phyloP scores from a whole-genome alignment of 768 basidiomycete species.

The Xerocomellus intermedius region DNA sequence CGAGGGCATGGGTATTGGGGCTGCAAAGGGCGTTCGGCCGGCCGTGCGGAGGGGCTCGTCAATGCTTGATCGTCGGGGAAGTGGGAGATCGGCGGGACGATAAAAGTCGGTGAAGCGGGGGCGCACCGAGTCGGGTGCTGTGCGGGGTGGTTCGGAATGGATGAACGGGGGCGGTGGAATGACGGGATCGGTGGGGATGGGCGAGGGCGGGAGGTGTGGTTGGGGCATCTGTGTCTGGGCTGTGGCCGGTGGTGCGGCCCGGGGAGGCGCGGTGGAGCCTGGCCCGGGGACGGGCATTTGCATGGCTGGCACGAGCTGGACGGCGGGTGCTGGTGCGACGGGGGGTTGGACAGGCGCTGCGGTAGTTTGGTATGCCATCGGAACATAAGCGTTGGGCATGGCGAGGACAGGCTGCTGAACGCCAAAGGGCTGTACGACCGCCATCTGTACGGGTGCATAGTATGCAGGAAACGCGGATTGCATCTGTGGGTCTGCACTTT shows the following conservation, averaged over 20 bases:
- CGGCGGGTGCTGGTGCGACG: not conserved
- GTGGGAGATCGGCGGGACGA: constrained; percentile 12
- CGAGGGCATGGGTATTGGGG: constrained; percentile 5
- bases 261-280: no score
- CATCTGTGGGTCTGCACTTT: constrained; percentile 24
- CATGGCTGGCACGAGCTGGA: constrained; percentile 2
- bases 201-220: constrained; percentile 18
- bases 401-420: constrained; percentile 29
- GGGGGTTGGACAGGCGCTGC: constrained; percentile 13
- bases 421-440: constrained; percentile 19
- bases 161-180: constrained; percentile 24
- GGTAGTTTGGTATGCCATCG: constrained; percentile 21
- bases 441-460: constrained; percentile 30
- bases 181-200: constrained; percentile 10
- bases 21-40: constrained; percentile 10
- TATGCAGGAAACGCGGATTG: constrained; percentile 26
- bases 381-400: constrained; percentile 29
- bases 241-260: not conserved
- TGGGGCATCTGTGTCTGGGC: constrained; percentile 23
- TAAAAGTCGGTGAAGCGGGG: constrained; percentile 32
- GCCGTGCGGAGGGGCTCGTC: constrained; percentile 7
- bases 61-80: not conserved
- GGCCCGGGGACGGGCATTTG: constrained; percentile 16
- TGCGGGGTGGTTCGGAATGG: constrained; percentile 2
- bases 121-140: constrained; percentile 14